Evolutionary conservation across 2,329 filamentous ascomycete species (phyloP), one percentile per base, ranked within the genome.

Genomic region (Microdochium bolleyi): DNA sequence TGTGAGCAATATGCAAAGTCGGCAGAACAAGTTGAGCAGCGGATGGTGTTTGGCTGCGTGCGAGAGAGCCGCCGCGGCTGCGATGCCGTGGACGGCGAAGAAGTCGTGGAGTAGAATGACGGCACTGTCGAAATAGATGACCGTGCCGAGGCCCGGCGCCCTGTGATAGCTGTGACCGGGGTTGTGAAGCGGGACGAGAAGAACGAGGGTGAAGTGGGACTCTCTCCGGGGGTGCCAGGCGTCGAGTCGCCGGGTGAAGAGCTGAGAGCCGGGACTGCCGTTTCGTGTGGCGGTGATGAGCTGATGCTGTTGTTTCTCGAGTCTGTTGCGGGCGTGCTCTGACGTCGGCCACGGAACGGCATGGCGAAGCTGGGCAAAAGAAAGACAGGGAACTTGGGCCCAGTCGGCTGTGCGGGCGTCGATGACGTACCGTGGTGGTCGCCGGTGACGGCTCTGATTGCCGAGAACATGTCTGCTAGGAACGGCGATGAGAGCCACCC

Each of bases 1-100:
- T 85, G 82, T 13, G 77, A 74, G 16, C 73, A 64, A 61, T 82
- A 81, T 19, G 81, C 83, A n/a, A 87, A 64, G 64, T 87, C 81
- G 52, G 76, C 71, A 13, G 79, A 73, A 70, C 83, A 87, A 50
- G 67, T 71, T 32, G 72, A 70, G 67, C 83, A 87, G 57, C 80
- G 76, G 50, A 87, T 68, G 1, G 78, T 82, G 61, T 81, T 74
- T 4, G 80, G 79, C 1, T 73, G 71, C 24, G 66, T 64, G 53
- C 73, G 74, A 19, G 68, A 60, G 7, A 83, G 67, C 34, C 51
- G 63, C 22, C 56, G 41, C 21, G 16, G 41, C 14, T 46, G 21
- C 19, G 41, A 46, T 19, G 41, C 21, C 9, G 19, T 22, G n/a
- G 41, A 13, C 21, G 41, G 19, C 7, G 37, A 41, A 41, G 37